Conservation (phyloP, 345 rosid genomes). For the Raphanus raphanistrum region DNA sequence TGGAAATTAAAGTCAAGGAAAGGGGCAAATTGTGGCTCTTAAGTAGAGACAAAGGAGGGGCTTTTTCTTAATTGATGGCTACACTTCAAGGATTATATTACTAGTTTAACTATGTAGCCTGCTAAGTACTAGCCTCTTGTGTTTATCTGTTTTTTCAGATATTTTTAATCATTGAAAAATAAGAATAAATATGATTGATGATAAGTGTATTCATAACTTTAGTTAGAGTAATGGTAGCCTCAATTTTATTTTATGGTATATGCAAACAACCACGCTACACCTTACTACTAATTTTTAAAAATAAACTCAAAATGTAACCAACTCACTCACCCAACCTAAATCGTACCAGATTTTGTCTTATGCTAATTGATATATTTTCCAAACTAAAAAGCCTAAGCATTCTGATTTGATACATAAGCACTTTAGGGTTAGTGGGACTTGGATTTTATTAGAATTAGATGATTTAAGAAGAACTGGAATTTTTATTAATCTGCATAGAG, state of each 20-base stretch:
- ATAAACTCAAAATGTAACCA: neutral
- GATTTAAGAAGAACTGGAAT: neutral
- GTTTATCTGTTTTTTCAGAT: neutral
- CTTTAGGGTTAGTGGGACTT: neutral
- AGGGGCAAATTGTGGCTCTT: constrained; percentile 40
- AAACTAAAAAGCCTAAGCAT: neutral
- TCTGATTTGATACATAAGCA: neutral
- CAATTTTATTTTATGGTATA: neutral
- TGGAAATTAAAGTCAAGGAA: constrained; percentile 24
- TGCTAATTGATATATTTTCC: neutral
- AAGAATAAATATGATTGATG: neutral
- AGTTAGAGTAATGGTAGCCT: neutral
- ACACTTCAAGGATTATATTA: constrained; percentile 24
- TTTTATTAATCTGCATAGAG: neutral
- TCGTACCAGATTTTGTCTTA: neutral
- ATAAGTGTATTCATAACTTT: neutral
- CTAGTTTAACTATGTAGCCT: constrained; percentile 2
- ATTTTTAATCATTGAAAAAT: neutral
- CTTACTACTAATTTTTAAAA: neutral
- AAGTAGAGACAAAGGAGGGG: constrained; percentile 40
- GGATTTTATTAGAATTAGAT: neutral
- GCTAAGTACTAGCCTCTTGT: neutral
- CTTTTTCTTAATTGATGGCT: neutral
- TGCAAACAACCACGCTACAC: neutral
- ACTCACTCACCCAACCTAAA: neutral